These are phyloP conservation scores for Rhynchosporium agropyri DNA, from an alignment of 2,329 filamentous ascomycete genomes.

Conservation along the genomic window DNA sequence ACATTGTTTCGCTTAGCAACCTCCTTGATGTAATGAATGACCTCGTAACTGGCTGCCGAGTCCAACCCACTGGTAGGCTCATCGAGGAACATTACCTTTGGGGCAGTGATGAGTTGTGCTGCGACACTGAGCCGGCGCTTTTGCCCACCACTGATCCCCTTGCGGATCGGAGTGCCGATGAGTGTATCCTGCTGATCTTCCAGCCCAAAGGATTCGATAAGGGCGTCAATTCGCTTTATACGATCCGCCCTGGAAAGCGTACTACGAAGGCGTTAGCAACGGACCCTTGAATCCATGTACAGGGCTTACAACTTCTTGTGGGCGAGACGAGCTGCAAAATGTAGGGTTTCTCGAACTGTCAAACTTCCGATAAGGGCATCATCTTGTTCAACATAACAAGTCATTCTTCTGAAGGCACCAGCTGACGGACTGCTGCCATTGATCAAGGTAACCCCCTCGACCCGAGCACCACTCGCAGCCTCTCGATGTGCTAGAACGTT, in stretches of 20 bases:
- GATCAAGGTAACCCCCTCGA: constrained; percentile 58
- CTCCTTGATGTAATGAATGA: constrained; percentile 66
- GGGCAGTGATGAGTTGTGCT: constrained; percentile 78
- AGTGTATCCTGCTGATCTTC: constrained; percentile 68
- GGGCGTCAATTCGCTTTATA: constrained; percentile 61
- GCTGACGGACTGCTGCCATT: constrained; percentile 62
- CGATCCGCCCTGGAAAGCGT: constrained; percentile 56
- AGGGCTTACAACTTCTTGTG: constrained; percentile 51
- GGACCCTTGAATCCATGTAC: background rate
- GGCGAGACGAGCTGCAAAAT: constrained; percentile 74
- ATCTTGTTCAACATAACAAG: constrained; percentile 84
- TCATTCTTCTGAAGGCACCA: constrained; percentile 63
- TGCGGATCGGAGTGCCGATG: constrained; percentile 79
- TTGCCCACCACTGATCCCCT: constrained; percentile 83
- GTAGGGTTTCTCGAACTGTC: constrained; percentile 77
- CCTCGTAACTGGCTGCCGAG: constrained; percentile 60
- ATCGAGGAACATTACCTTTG: constrained; percentile 80
- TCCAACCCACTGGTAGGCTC: constrained; percentile 88
- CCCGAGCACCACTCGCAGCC: constrained; percentile 55
- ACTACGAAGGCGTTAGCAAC: constrained; percentile 34
- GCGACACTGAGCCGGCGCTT: constrained; percentile 80
- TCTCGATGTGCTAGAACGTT: constrained; percentile 72
- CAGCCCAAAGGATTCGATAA: constrained; percentile 75
- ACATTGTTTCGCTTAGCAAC: constrained; percentile 52
- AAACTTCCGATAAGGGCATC: constrained; percentile 81